Base-by-base conservation (phyloP, 2,329 filamentous ascomycete genomes). In the Colletotrichum karsti region DNA sequence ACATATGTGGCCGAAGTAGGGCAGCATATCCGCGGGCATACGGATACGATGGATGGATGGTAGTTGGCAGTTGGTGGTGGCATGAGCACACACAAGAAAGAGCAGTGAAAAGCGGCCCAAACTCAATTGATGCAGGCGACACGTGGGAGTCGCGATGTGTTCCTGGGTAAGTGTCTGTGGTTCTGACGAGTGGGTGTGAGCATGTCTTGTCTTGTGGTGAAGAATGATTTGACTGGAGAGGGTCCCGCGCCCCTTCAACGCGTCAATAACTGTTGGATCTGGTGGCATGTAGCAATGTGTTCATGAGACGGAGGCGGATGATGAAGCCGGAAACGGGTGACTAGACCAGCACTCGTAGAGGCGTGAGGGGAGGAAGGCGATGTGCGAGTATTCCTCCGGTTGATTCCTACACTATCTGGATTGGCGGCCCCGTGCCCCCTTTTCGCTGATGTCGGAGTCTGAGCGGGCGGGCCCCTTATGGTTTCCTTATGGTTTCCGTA, bases 131-230 rank as follows among this genome's bases (percentile, higher is more conserved):
- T 39, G 57, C 33, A 30, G 37, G 39, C 24, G 48, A 53, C 63
- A 62, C 63, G 57, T 66, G 56, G 63, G 54, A n/a, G 39, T 62
- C 22, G 48, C 44, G 44, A 46, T 60, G 62, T 39, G 62, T 64
- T 64, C 46, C 46, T 53, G 55, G 37, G 20, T 26, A 37, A 53
- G 44, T 44, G 46, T 44, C 26, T 51, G 26, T 37, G 42, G 42
- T 33, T 55, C 37, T 55, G 18, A 12, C 24, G 55, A 44, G 44
- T 42, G 33, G 26, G 54, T 44, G 42, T 42, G 61, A 44, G 20
- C 20, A 26, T 28, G 20, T 18, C 7, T n/a, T 22, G 33, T 9
- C 57, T 18, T n/a, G n/a, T n/a, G n/a, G n/a, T 30, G 7, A 35
- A 13, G 13, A 20, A 8, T 50, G 33, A 57, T 33, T 33, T 3